These are phyloP conservation scores for Staphylotrichum longicolle DNA, from an alignment of 495 filamentous ascomycete genomes.

Conservation along the genomic window DNA sequence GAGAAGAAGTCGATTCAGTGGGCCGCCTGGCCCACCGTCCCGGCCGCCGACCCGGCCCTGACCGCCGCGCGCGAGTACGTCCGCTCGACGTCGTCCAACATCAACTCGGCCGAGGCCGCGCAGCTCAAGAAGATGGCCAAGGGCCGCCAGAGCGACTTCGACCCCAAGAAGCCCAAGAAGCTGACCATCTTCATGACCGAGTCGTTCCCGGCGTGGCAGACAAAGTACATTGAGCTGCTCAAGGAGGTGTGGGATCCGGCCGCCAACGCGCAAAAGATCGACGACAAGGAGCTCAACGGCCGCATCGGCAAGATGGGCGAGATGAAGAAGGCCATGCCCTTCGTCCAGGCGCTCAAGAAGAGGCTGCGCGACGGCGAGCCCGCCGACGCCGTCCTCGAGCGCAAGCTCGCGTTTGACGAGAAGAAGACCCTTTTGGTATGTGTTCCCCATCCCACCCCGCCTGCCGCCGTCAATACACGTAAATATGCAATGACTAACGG, in stretches of 20 bases:
- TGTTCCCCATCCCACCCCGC: not conserved
- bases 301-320: slow-evolving; percentile 75
- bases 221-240: slow-evolving; percentile 82
- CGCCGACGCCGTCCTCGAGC: slow-evolving; percentile 65
- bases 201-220: slow-evolving; percentile 83
- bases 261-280: slow-evolving; percentile 48
- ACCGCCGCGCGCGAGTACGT: slow-evolving; percentile 80
- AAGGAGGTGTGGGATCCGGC: slow-evolving; percentile 53
- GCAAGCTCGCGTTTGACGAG: slow-evolving; percentile 86
- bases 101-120: slow-evolving; percentile 80
- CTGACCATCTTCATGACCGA: slow-evolving; percentile 81
- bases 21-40: slow-evolving; percentile 70
- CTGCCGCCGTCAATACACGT: not conserved
- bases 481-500: slow-evolving; percentile 12
- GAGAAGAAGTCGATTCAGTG: slow-evolving; percentile 75
- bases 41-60: slow-evolving; percentile 58
- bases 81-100: slow-evolving; percentile 66
- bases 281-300: slow-evolving; percentile 76
- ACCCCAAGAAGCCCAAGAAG: slow-evolving; percentile 86
- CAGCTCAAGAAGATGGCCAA: slow-evolving; percentile 83
- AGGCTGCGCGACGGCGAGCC: slow-evolving; percentile 62
- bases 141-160: slow-evolving; percentile 76
- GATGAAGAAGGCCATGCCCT: slow-evolving; percentile 98
- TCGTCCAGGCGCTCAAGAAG: slow-evolving; percentile 83
- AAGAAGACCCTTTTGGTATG: slow-evolving; percentile 59